Base-by-base conservation (phyloP, 495 filamentous ascomycete species). In the Staphylotrichum tortipilum region DNA sequence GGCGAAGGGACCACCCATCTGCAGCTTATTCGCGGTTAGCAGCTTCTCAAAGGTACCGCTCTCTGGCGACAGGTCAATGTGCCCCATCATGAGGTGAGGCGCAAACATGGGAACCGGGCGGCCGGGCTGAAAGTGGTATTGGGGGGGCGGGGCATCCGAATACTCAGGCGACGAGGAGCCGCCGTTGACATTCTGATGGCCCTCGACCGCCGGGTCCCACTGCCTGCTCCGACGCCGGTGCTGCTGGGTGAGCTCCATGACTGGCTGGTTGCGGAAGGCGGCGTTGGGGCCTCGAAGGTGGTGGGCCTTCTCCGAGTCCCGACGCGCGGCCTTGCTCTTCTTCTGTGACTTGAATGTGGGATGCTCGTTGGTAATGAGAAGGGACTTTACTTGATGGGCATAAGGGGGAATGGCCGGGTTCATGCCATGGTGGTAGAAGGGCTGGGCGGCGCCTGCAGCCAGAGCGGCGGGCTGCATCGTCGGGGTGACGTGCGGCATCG, bases 21-120 rank as follows among this genome's bases (percentile, higher is more conserved):
- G 75, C 70, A 78, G 72, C 60, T 79, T 68, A 39, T 55, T 63
- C 44, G 49, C 65, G 52, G 81, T 90, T 73, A 94, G 85, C 82
- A 75, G 75, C 40, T 79, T 75, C 60, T 91, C 84, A 76, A 86
- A 88, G 40, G 78, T 68, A 50, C 81, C 79, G 60, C 71, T 82
- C 55, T 80, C 78, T 49, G 83, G 84, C 30, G 86, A 82, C 49
- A 90, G 56, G 69, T 88, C 77, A 57, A 73, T 53, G 23, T 54
- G 57, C 41, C 58, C 56, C 39, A 54, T n/a, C n/a, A n/a, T 47
- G 44, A 67, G 66, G 29, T 66, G 61, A 54, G 68, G 60, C 58
- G 65, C 58, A 52, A 68, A 50, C 50, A 66, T 57, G 47, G 65
- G 50, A 48, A 62, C 64, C 44, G 55, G 43, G 49, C 63, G 61